Conservation (phyloP, 768 basidiomycete genomes). For the Suillus subluteus region DNA sequence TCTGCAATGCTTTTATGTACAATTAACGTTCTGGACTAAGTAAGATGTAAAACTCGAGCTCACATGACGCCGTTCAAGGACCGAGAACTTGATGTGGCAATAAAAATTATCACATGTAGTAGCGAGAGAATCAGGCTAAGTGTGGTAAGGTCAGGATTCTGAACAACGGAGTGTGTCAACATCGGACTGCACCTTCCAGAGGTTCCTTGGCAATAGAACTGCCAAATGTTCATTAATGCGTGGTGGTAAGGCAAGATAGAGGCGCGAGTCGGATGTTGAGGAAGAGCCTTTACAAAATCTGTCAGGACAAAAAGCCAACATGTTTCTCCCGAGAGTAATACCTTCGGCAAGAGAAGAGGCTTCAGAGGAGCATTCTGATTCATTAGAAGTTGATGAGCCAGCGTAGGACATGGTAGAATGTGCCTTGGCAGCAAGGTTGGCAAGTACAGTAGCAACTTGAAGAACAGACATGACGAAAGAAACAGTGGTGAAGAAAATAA, state of each 20-base stretch:
- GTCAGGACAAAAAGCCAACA: neutral
- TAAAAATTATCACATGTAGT: slow-evolving; percentile 72
- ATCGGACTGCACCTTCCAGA: slow-evolving; percentile 68
- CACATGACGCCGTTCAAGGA: slow-evolving; percentile 79
- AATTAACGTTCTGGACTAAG: slow-evolving; percentile 22
- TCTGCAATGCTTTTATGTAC: slow-evolving; percentile 66
- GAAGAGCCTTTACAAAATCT: slow-evolving; percentile 18
- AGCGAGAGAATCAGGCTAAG: slow-evolving; percentile 64
- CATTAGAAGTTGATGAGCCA: slow-evolving; percentile 12
- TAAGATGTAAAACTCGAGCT: slow-evolving; percentile 31
- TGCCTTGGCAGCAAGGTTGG: slow-evolving; percentile 32
- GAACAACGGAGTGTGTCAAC: slow-evolving; percentile 11
- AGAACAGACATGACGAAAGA: slow-evolving; percentile 34
- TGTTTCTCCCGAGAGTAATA: slow-evolving; percentile 7
- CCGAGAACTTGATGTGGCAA: slow-evolving; percentile 64
- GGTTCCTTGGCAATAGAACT: slow-evolving; percentile 64
- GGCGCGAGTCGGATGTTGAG: slow-evolving; percentile 20
- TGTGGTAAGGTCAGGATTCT: slow-evolving; percentile 13
- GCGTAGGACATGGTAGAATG: neutral
- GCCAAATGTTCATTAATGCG: slow-evolving; percentile 74
- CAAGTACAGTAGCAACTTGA: slow-evolving; percentile 23
- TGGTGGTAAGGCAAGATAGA: slow-evolving; percentile 20
- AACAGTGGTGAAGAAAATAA: slow-evolving; percentile 12
- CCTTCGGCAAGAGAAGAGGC: slow-evolving; percentile 23
- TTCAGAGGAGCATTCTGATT: slow-evolving; percentile 21